Conservation (phyloP, 2,329 filamentous ascomycete genomes). For the Blastomyces emzantsi region DNA sequence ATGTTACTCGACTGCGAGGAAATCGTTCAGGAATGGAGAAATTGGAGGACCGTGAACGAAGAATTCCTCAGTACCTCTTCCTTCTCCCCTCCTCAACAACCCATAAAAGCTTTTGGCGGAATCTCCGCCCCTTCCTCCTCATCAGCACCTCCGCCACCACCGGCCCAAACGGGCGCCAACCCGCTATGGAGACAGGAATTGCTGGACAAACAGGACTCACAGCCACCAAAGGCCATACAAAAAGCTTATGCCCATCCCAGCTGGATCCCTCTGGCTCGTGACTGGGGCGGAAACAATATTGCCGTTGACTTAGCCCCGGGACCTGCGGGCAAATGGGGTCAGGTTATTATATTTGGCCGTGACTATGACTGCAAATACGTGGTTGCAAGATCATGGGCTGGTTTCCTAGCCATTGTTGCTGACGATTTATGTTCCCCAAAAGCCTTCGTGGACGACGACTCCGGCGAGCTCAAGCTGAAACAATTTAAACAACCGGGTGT, state of each 20-base stretch:
- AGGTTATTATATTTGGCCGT: constrained; percentile 91
- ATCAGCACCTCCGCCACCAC: constrained; percentile 47
- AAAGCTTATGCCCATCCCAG: constrained; percentile 87
- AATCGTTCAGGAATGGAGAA: constrained; percentile 94
- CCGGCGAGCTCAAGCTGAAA: constrained; percentile 77
- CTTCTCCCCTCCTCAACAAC: constrained; percentile 49
- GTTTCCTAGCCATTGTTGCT: constrained; percentile 75
- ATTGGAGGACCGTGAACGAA: constrained; percentile 89
- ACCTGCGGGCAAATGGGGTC: constrained; percentile 83
- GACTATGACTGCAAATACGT: constrained; percentile 99
- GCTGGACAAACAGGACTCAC: constrained; percentile 72
- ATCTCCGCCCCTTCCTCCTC: constrained; percentile 55
- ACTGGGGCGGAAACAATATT: constrained; percentile 98
- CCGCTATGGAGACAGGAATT: constrained; percentile 78
- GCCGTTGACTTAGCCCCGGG: constrained; percentile 89
- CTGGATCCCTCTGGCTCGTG: constrained; percentile 92
- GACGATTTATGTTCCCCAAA: constrained; percentile 88
- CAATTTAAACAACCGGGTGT: constrained; percentile 85
- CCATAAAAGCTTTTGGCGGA: constrained; percentile 63
- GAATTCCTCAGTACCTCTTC: constrained; percentile 63
- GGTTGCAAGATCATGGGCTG: constrained; percentile 81
- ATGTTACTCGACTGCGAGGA: constrained; percentile 98
- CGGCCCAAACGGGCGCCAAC: constrained; percentile 47
- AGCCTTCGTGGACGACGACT: constrained; percentile 88
- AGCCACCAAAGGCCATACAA: constrained; percentile 77